Percentiles rank a stretch among this genome's conserved stretches.
Conservation (phyloP, 2,329 filamentous ascomycete genomes). For the Endothia cerciana region DNA sequence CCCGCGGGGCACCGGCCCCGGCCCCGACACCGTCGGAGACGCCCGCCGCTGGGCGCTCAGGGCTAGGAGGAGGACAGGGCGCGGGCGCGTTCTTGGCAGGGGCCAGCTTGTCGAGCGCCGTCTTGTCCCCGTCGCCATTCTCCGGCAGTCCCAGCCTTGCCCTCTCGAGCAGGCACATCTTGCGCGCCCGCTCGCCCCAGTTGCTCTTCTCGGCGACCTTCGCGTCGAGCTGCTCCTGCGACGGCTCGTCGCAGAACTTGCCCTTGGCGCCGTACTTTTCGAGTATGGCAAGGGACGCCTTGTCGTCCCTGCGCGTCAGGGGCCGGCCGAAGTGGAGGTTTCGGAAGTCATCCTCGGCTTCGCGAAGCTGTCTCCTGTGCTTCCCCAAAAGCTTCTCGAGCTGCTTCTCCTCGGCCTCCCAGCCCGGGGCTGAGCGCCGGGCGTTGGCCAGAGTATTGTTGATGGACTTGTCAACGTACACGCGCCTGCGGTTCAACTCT, state of each 20-base stretch:
- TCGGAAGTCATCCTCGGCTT: not conserved
- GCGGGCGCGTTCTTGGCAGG: not conserved
- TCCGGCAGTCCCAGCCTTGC: not conserved
- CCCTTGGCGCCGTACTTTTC: not conserved
- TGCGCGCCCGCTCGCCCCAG: not conserved
- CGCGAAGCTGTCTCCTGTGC: not conserved
- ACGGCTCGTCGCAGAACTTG: conserved; percentile 4
- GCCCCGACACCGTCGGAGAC: too few relatives aligned
- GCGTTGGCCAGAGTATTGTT: not conserved
- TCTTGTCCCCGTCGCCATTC: not conserved
- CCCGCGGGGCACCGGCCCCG: too few relatives aligned
- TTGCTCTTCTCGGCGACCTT: not conserved
- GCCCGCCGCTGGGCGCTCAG: not conserved
- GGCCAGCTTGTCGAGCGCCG: not conserved
- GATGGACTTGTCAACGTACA: not conserved
- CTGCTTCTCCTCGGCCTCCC: not conserved
- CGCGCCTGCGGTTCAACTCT: not conserved
- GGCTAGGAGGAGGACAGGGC: not conserved
- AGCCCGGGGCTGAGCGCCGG: not conserved
- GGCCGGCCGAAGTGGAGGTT: not conserved
- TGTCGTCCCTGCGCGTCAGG: not conserved
- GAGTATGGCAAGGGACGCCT: not conserved
- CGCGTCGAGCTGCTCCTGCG: not conserved
- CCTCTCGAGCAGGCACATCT: not conserved
- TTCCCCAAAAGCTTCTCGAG: not conserved